Percentiles rank a stretch among this genome's conserved stretches.
These are phyloP conservation scores for Monosporascus sp. DNA, from an alignment of 2,329 filamentous ascomycete genomes.

Conservation along the genomic window DNA sequence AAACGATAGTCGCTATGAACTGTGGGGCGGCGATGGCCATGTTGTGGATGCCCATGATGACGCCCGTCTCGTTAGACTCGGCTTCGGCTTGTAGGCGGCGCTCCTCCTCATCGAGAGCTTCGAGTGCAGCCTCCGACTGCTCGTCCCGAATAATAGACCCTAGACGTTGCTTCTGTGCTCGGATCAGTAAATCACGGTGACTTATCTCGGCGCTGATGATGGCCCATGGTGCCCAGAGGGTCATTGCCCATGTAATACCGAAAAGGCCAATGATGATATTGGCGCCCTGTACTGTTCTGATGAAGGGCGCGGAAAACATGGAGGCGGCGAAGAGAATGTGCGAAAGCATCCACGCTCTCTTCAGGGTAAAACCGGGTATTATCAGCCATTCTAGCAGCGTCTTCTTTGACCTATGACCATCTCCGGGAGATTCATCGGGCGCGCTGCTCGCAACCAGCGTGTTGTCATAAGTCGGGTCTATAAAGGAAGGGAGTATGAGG, in stretches of 20 bases:
- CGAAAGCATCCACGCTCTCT: constrained; percentile 79
- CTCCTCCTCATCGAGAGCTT: constrained; percentile 25
- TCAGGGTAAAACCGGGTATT: constrained; percentile 80
- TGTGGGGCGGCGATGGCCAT: constrained; percentile 90
- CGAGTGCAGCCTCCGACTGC: constrained; percentile 11
- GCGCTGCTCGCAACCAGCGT: constrained; percentile 27
- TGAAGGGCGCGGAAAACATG: constrained; percentile 80
- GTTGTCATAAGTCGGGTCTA: constrained; percentile 71
- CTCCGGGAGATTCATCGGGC: constrained; percentile 26
- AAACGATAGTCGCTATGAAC: constrained; percentile 81
- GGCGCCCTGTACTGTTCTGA: constrained; percentile 64
- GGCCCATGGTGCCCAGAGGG: constrained; percentile 91
- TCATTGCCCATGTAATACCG: constrained; percentile 87
- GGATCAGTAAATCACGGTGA: constrained; percentile 62
- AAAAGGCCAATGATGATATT: constrained; percentile 75
- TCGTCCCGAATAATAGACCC: constrained; percentile 17
- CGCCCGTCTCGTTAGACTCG: constrained; percentile 71
- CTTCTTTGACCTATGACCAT: constrained; percentile 28
- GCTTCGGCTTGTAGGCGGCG: constrained; percentile 44
- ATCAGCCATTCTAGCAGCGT: constrained; percentile 57
- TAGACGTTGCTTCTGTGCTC: constrained; percentile 32
- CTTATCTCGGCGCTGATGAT: constrained; percentile 92
- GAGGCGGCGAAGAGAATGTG: constrained; percentile 77
- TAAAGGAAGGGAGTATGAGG: constrained; percentile 77
- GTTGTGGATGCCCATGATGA: constrained; percentile 93